Evolutionary conservation across 257 asterid genomes (phyloP), one percentile per base, ranked within the genome.

Genomic region (Coffea canephora): DNA sequence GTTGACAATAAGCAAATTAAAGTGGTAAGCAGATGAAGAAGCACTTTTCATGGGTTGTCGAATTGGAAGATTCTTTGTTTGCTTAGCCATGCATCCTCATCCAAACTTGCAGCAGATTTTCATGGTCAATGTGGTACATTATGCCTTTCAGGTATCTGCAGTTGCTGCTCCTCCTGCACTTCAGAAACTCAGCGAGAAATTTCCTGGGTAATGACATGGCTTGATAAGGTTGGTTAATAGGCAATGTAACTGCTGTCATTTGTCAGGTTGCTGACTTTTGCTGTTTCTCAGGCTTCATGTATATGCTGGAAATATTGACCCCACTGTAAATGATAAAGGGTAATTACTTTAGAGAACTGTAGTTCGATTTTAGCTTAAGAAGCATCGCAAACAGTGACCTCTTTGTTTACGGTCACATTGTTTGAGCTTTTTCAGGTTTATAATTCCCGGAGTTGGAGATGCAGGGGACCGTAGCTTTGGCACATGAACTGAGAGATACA

Each of bases 151-250:
- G 98, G 88, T 94, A 71, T 86, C 86, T 77, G 97, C 97, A 81
- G 92, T 94, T 86, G 97, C 96, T 81, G 93, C 98, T 82, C 97
- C 97, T 82, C 97, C 97, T 16, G 98, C 98, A 14, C 95, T 94
- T 81, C 86, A 87, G 83, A 90, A 90, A 84, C 89, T 94, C 46
- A 82, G 97, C 72, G 96, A 91, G 83, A 93, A 89, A 43, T 94
- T 90, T 81, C 97, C 97, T 6, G 97, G 98, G 99, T 95, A 93
- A 85, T 66, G 27, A 76, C 57, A 45, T 54, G 48, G 8, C 31
- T 21, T 27, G 13, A 16, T 43, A 5, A 41, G 55, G 3, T 57
- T 36, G 25, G 43, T 11, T 31, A 27, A 39, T 19, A 21, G 14
- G n/a, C 39, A 43, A 75, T 21, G 13, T 73, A 21, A 41, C 13